These are phyloP conservation scores for Crithidia brevicula DNA, from an alignment of 208 protist species.

Conservation along the genomic window DNA sequence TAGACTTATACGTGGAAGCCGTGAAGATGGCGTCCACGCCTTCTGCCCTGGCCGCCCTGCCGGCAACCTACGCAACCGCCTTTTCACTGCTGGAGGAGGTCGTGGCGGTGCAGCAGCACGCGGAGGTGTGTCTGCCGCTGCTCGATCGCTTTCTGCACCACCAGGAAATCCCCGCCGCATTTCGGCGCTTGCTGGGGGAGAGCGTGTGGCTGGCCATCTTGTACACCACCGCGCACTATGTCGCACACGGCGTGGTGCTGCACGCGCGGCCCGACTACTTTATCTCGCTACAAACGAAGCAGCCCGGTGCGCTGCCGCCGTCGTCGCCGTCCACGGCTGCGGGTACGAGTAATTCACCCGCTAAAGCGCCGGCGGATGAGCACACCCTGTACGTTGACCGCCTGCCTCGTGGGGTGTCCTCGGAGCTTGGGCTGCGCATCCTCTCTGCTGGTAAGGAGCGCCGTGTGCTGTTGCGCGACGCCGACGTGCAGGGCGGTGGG, in stretches of 20 bases:
- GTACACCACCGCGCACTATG: constrained; percentile 84
- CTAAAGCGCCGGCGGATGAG: constrained; percentile 33
- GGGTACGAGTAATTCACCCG: constrained; percentile 3
- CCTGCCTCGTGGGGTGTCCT: constrained; percentile 61
- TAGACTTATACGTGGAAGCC: constrained; percentile 58
- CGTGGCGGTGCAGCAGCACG: constrained; percentile 17
- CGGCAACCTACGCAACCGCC: constrained; percentile 45
- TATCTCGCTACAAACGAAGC: constrained; percentile 38
- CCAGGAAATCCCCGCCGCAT: constrained; percentile 56
- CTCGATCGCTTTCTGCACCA: constrained; percentile 56
- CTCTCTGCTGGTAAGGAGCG: constrained; percentile 75
- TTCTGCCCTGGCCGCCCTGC: constrained; percentile 45
- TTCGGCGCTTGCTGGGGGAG: constrained; percentile 70
- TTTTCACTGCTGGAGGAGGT: constrained; percentile 58
- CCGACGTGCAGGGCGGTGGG: constrained; percentile 33
- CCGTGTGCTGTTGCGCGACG: constrained; percentile 56
- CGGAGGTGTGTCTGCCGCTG: constrained; percentile 32
- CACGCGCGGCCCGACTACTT: constrained; percentile 82
- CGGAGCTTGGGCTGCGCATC: constrained; percentile 69
- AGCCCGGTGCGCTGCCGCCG: neutral
- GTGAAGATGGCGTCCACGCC: constrained; percentile 44
- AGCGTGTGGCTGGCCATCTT: constrained; percentile 75
- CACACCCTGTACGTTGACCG: constrained; percentile 67
- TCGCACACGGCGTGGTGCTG: constrained; percentile 87
- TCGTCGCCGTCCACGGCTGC: neutral